phyloP scores from a whole-genome alignment of 2,329 filamentous ascomycete species.

The Cordyceps javanica region DNA sequence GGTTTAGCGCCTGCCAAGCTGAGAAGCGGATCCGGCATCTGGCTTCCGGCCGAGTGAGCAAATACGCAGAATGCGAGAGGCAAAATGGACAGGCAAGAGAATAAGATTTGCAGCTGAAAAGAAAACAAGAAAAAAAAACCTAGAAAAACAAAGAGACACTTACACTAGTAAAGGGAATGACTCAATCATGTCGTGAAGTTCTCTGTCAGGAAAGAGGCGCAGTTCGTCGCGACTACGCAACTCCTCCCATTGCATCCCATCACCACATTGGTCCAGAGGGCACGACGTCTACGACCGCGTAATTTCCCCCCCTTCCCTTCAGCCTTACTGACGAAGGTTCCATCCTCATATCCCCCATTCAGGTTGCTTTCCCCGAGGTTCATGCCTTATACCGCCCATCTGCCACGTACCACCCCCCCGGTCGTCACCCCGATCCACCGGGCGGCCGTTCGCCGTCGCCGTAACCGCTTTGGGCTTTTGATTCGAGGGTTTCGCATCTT shows the following conservation, averaged over 20 bases:
- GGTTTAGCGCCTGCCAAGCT: background rate
- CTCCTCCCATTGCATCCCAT: no score
- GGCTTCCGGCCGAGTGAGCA: background rate
- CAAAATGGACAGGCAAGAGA: background rate
- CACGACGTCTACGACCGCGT: background rate
- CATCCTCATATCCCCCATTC: background rate
- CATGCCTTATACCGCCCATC: background rate
- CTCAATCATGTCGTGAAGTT: background rate
- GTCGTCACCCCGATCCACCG: background rate
- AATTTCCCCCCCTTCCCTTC: background rate
- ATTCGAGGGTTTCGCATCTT: background rate
- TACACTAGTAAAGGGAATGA: no score
- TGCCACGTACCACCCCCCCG: background rate
- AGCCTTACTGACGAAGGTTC: background rate
- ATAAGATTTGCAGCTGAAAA: background rate
- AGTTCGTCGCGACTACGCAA: background rate
- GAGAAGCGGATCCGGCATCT: background rate
- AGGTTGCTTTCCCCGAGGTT: background rate
- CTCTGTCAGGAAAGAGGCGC: background rate
- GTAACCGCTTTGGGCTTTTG: background rate
- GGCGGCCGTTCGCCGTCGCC: no score
- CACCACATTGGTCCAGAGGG: background rate
- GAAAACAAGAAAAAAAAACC: background rate
- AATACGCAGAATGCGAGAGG: slow-evolving; percentile 1
- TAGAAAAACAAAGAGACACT: background rate